Evolutionary conservation across 495 filamentous ascomycete species (phyloP).

Genomic region (Penicillium pulvis): DNA sequence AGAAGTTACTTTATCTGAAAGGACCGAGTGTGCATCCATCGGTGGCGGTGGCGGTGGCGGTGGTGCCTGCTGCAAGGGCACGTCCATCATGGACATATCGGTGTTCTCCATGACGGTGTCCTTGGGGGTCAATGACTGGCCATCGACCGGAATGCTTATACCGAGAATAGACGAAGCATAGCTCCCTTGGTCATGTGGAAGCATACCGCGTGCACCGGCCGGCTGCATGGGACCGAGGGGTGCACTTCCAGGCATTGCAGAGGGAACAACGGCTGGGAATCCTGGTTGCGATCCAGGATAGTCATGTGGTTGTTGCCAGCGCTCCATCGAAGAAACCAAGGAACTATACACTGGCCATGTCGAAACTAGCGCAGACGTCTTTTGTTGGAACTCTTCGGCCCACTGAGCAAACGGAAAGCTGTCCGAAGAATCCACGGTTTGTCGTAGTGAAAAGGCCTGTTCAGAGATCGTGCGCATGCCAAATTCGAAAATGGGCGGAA

Average conservation of each 20-base stretch:
- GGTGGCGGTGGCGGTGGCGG: constrained; percentile 12
- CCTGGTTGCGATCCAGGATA: constrained; percentile 11
- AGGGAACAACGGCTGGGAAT: constrained; percentile 12
- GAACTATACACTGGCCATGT: constrained; percentile 45
- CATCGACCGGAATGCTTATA: constrained; percentile 41
- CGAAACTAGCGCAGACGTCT: constrained; percentile 26
- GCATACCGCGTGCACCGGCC: constrained; percentile 3
- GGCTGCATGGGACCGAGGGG: constrained; percentile 13
- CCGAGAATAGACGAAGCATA: constrained; percentile 40
- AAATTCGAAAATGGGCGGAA: constrained; percentile 51
- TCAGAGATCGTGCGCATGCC: constrained; percentile 43
- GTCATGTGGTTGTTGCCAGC: constrained; percentile 33
- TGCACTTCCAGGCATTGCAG: constrained; percentile 6
- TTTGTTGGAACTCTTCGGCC: constrained; percentile 42
- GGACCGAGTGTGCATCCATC: constrained; percentile 15
- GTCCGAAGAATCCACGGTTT: constrained; percentile 34
- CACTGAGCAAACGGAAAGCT: constrained; percentile 43
- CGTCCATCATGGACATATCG: constrained; percentile 32
- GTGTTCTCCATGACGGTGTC: constrained; percentile 39
- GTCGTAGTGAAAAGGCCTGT: constrained; percentile 37
- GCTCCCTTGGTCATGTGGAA: constrained; percentile 13
- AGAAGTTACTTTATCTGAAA: constrained; percentile 28
- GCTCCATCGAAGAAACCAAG: constrained; percentile 35
- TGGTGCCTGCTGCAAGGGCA: constrained; percentile 17
- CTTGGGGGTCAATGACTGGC: constrained; percentile 40